phyloP scores from a whole-genome alignment of 495 filamentous ascomycete genomes.

The Beverwykella pulmonaria region DNA sequence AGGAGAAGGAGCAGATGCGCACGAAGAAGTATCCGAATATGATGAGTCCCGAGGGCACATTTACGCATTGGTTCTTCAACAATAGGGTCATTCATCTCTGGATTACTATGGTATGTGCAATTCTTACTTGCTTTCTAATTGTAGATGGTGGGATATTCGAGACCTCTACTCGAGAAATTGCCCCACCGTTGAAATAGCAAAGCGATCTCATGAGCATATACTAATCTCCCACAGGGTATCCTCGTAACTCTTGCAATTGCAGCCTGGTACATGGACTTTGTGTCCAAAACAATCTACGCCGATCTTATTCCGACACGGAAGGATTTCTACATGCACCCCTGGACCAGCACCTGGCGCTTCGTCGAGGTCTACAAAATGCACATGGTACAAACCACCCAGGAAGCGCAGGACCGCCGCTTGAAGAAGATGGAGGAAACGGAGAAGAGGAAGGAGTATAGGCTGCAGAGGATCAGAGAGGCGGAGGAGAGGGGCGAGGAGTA shows the following conservation, averaged over 20 bases:
- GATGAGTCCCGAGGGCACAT: constrained; percentile 74
- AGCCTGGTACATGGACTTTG: constrained; percentile 72
- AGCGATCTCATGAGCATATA: too few relatives aligned
- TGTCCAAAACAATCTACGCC: constrained; percentile 66
- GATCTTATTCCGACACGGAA: constrained; percentile 69
- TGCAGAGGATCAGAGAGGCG: constrained; percentile 41
- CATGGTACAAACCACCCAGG: constrained; percentile 61
- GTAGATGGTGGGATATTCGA: background rate
- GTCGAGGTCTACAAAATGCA: constrained; percentile 72
- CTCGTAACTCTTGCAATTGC: constrained; percentile 67
- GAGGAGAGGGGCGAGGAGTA: constrained; percentile 34
- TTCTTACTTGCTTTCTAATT: background rate
- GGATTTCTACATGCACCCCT: constrained; percentile 63
- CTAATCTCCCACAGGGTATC: constrained; percentile 53
- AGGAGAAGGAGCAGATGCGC: constrained; percentile 63
- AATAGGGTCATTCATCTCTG: constrained; percentile 71
- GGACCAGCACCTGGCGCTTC: constrained; percentile 59
- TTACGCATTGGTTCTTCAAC: constrained; percentile 74
- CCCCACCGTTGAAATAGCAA: too few relatives aligned
- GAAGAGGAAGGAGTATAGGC: constrained; percentile 76
- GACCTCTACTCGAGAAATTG: too few relatives aligned
- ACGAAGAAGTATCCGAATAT: constrained; percentile 76
- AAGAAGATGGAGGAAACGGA: constrained; percentile 72
- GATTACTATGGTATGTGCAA: constrained; percentile 75
- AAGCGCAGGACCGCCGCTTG: constrained; percentile 66